Percentiles rank a stretch among this genome's conserved stretches.
phyloP scores from a whole-genome alignment of 2,329 filamentous ascomycete species.

The Aspergillus transmontanensis region DNA sequence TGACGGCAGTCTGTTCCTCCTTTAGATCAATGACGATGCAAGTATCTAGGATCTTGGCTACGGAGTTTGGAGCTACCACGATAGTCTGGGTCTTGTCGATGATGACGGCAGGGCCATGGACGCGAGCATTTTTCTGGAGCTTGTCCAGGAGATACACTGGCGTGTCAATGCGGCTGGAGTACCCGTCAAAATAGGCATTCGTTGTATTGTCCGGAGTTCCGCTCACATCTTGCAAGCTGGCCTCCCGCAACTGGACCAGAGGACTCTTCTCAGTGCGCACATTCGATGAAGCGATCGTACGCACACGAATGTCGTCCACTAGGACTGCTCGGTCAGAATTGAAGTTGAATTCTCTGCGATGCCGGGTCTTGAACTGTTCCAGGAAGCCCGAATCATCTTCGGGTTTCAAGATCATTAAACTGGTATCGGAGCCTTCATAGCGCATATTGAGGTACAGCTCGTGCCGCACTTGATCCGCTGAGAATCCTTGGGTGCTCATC shows the following conservation, averaged over 20 bases:
- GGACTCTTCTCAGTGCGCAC: conserved; percentile 65
- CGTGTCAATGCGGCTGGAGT: conserved; percentile 33
- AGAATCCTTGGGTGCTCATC: conserved; percentile 49
- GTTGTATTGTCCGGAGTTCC: conserved; percentile 56
- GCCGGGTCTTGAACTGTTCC: conserved; percentile 79
- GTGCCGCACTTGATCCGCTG: conserved; percentile 41
- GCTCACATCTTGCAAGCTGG: conserved; percentile 56
- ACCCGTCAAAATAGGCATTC: conserved; percentile 41
- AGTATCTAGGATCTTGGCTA: conserved; percentile 77
- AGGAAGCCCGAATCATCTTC: conserved; percentile 82
- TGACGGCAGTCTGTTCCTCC: conserved; percentile 43
- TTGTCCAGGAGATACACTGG: conserved; percentile 40
- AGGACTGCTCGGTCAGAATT: conserved; percentile 83
- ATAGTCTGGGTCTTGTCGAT: conserved; percentile 79
- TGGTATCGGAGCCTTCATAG: conserved; percentile 55
- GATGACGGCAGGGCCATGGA: conserved; percentile 74
- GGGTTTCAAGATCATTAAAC: conserved; percentile 57
- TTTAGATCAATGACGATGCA: conserved; percentile 87
- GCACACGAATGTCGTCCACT: conserved; percentile 83
- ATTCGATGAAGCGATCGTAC: conserved; percentile 72
- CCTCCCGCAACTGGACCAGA: conserved; percentile 65
- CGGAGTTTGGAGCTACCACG: conserved; percentile 77
- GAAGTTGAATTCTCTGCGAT: conserved; percentile 91
- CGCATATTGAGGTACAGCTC: conserved; percentile 52
- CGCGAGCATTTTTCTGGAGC: conserved; percentile 34